A percentile compares a stretch with the other conserved stretches of the same genome.
Conservation (phyloP, 2,329 filamentous ascomycete genomes). For the Hypoxylon sp. region DNA sequence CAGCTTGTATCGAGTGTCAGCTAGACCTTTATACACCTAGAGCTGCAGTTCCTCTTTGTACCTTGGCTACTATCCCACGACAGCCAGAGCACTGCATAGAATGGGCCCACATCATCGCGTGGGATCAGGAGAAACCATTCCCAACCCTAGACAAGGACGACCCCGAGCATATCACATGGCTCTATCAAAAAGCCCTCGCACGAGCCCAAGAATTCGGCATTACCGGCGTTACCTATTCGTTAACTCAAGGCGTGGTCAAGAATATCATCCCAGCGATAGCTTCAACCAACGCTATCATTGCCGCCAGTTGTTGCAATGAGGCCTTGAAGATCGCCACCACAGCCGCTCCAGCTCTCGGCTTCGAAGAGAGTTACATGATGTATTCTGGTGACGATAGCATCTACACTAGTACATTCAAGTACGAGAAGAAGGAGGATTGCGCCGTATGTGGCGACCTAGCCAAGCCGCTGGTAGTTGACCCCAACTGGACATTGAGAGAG, state of each 20-base stretch:
- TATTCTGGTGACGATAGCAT: constrained; percentile 96
- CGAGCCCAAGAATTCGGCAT: constrained; percentile 93
- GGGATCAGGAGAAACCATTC: constrained; percentile 89
- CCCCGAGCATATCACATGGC: constrained; percentile 96
- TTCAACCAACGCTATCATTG: constrained; percentile 96
- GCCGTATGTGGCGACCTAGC: constrained; percentile 91
- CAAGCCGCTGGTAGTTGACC: constrained; percentile 79
- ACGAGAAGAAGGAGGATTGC: constrained; percentile 94
- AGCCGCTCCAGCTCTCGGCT: constrained; percentile 83
- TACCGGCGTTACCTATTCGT: constrained; percentile 90
- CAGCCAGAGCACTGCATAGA: constrained; percentile 99
- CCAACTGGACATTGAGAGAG: constrained; percentile 80
- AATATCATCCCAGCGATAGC: constrained; percentile 99
- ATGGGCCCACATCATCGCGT: constrained; percentile 98
- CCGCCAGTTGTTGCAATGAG: constrained; percentile 95
- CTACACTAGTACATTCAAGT: constrained; percentile 97
- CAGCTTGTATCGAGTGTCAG: constrained; percentile 97
- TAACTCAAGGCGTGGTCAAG: constrained; percentile 98
- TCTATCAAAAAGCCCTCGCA: constrained; percentile 85
- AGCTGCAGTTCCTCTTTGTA: constrained; percentile 96
- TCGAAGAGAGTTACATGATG: constrained; percentile 97
- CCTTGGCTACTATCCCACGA: constrained; percentile 93
- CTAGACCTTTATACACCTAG: constrained; percentile 98
- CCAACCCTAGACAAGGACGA: constrained; percentile 94
- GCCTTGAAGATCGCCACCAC: constrained; percentile 93